Evolutionary conservation across 306 rosid species (phyloP).

Genomic region (Trifolium pratense): DNA sequence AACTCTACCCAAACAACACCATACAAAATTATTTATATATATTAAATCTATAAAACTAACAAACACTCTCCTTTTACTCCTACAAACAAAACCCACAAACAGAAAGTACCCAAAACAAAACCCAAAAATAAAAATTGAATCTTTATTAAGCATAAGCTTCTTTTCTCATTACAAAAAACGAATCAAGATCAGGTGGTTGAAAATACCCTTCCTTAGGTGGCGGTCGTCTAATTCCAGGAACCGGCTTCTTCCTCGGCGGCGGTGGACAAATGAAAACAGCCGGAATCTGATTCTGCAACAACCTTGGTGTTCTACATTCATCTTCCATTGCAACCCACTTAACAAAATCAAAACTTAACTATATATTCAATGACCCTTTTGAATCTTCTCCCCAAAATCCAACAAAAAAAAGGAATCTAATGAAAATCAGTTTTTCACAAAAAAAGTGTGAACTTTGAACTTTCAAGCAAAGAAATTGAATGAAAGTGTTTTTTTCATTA

Average conservation of each 20-base stretch:
- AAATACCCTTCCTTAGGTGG: slow-evolving; percentile 75
- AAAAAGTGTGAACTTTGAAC: slow-evolving; percentile 12
- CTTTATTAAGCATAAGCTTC: slow-evolving; percentile 55
- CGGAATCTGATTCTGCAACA: slow-evolving; percentile 61
- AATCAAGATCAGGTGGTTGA: slow-evolving; percentile 80
- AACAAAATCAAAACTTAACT: slow-evolving; percentile 20
- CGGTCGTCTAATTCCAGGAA: slow-evolving; percentile 39
- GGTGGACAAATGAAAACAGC: slow-evolving; percentile 57
- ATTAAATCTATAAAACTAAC: background rate
- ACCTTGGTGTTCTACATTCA: slow-evolving; percentile 69
- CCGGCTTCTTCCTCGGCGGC: slow-evolving; percentile 66
- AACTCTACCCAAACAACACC: background rate
- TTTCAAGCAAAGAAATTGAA: background rate
- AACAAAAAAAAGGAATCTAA: background rate
- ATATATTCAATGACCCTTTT: slow-evolving; percentile 42
- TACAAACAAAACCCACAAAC: background rate
- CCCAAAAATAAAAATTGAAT: background rate
- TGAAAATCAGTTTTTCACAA: background rate
- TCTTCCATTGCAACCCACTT: slow-evolving; percentile 42
- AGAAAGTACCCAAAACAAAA: background rate
- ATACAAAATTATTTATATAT: background rate
- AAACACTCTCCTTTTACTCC: slow-evolving; percentile 14
- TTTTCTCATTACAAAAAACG: slow-evolving; percentile 54
- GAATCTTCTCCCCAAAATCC: slow-evolving; percentile 9
- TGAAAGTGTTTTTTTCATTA: background rate